Base-by-base conservation (phyloP, 169 alveolate species). In the Miamiensis avidus region DNA sequence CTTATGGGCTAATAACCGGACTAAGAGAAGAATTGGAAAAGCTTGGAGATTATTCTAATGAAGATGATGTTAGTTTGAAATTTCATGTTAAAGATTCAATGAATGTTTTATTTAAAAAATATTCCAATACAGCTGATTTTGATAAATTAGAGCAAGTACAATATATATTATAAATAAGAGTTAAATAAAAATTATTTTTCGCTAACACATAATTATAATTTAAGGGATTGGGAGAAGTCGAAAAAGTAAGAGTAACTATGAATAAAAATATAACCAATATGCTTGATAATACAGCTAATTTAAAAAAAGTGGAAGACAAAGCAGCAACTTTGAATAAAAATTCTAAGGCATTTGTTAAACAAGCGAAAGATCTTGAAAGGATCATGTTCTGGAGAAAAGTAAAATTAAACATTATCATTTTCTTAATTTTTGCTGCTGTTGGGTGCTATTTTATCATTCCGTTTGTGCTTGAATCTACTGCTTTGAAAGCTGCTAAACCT, bases 361-460 rank as follows among this genome's bases (percentile, higher is more conserved):
- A 82, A 29, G 33, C 87, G 0, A 32, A 15, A 65, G 87, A 82
- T 30, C 49, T 82, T 25, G 87, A 78, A 65, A 82, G 76, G 34
- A 82, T 82, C 0, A 73, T 82, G 87, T 82, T 74, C 74, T 82
- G 87, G 87, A 82, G 87, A 64, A 82, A 82, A 25, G 69, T 75
- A 30, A 82, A 82, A 74, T 64, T 82, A 33, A 82, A 82, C 30
- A 82, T 82, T 31, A 28, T 74, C 25, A 74, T 82, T 74, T 75
- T 78, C 0, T 65, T 82, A n/a, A 34, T 82, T 0, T 34, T 82
- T 6, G 72, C 74, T 73, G 87, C 75, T 28, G 76, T 34, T 1
- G 15, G 72, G 1, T 65, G 49, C 26, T 82, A 73, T 82, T 74
- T 72, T 31, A 74, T 82, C 15, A 65, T 82, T 25, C 87, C 87